Conservation (phyloP, 176 grass and related monocot genomes). For the Ensete ventricosum region DNA sequence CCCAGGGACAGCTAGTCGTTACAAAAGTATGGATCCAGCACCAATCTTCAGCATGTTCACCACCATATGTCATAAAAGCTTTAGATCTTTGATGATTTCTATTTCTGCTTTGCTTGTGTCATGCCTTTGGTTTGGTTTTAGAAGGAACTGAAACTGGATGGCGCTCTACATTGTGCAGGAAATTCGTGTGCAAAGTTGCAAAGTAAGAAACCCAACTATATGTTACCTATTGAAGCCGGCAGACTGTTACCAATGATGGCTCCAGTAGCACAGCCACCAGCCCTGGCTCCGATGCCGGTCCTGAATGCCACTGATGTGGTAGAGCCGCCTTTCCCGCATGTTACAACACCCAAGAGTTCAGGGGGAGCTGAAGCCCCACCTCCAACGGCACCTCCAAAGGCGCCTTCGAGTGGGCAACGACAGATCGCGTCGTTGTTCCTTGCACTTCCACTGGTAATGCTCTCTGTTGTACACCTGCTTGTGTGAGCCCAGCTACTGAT, state of each 20-base stretch:
- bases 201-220: conserved; percentile 35
- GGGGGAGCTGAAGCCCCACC: background rate
- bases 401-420: conserved; percentile 25
- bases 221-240: conserved; percentile 7
- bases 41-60: too few species aligned
- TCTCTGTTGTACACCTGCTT: conserved; percentile 22
- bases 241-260: conserved; percentile 10
- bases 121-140: background rate
- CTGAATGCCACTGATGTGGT: conserved; percentile 24
- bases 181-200: conserved; percentile 39
- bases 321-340: conserved; percentile 42
- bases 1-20: conserved; percentile 54
- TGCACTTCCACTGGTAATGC: conserved; percentile 18
- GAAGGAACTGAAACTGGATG: background rate
- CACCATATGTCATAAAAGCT: background rate
- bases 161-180: conserved; percentile 22
- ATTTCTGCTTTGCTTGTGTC: background rate
- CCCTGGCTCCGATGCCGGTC: conserved; percentile 29
- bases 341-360: background rate
- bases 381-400: background rate
- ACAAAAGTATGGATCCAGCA: conserved; percentile 51
- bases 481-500: conserved; percentile 11
- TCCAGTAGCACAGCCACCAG: conserved; percentile 13
- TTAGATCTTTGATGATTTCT: background rate
- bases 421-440: background rate